phyloP scores from a whole-genome alignment of 768 basidiomycete genomes.

The Arthromyces matolae region DNA sequence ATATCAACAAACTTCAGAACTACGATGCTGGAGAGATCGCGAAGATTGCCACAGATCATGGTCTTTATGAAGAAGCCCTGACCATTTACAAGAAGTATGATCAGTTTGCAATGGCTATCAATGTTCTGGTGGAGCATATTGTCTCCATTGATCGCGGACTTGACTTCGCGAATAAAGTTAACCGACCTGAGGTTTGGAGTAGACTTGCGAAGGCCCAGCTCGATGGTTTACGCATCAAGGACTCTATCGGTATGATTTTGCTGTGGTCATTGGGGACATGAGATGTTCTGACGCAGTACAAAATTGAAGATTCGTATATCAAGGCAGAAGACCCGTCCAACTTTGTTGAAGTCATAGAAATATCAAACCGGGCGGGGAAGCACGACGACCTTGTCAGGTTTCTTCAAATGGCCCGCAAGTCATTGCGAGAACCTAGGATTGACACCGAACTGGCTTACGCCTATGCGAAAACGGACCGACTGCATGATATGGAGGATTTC shows the following conservation, averaged over 20 bases:
- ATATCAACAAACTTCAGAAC: conserved; percentile 95
- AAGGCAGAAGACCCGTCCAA: conserved; percentile 94
- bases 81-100: conserved; percentile 98
- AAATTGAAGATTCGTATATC: conserved; percentile 82
- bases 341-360: conserved; percentile 94
- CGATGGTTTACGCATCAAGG: conserved; percentile 96
- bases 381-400: conserved; percentile 93
- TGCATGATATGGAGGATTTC: conserved; percentile 99
- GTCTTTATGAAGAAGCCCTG: conserved; percentile 92
- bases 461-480: conserved; percentile 94
- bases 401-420: conserved; percentile 98
- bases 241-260: conserved; percentile 75
- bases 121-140: conserved; percentile 96
- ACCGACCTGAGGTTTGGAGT: conserved; percentile 96
- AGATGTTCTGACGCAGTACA: conserved; percentile 9
- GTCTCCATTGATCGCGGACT: conserved; percentile 96
- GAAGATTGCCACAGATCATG: conserved; percentile 93
- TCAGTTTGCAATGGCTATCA: conserved; percentile 93
- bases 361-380: conserved; percentile 87
- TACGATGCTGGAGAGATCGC: conserved; percentile 95
- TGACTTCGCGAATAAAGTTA: conserved; percentile 94
- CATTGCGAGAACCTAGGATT: conserved; percentile 93
- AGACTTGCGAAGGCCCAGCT: conserved; percentile 97
- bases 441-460: conserved; percentile 98
- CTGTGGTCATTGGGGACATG: background rate